Conservation (phyloP, 225 moss, liverwort and hornwort species). For the Lunularia cruciata region DNA sequence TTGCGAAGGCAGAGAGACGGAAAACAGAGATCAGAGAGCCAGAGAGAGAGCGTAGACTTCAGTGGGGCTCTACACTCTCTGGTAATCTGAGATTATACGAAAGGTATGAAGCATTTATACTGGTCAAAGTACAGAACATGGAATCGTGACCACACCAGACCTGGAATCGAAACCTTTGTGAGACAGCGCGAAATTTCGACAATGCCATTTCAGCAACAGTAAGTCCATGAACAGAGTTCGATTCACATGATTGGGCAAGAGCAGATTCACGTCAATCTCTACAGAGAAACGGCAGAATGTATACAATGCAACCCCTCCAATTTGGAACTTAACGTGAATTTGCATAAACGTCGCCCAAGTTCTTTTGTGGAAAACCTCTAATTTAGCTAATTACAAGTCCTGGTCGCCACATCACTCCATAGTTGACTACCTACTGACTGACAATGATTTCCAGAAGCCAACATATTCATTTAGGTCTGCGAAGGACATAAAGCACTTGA, state of each 20-base stretch:
- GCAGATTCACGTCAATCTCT: neutral
- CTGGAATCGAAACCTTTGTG: too few relatives aligned
- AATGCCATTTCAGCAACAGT: neutral
- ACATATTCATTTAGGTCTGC: neutral
- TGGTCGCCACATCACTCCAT: slow-evolving; percentile 1
- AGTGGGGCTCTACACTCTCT: slow-evolving; percentile 5
- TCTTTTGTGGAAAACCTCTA: neutral
- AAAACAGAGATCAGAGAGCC: slow-evolving; percentile 9
- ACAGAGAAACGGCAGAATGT: neutral
- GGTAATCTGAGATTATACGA: neutral
- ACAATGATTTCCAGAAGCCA: slow-evolving; percentile 4
- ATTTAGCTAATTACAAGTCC: neutral
- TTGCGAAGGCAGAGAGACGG: slow-evolving; percentile 21
- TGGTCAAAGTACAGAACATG: neutral
- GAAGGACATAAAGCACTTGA: neutral
- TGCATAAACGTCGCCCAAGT: neutral
- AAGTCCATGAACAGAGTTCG: neutral
- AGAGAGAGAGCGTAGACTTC: slow-evolving; percentile 14
- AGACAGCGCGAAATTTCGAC: too few relatives aligned
- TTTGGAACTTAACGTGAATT: slow-evolving; percentile 3
- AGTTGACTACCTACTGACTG: neutral
- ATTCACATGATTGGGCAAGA: neutral
- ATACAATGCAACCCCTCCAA: neutral
- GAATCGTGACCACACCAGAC: too few relatives aligned
- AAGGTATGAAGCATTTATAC: neutral